These are phyloP conservation scores for Fusarium anguioides DNA, from an alignment of 2,329 filamentous ascomycete species.

Conservation along the genomic window DNA sequence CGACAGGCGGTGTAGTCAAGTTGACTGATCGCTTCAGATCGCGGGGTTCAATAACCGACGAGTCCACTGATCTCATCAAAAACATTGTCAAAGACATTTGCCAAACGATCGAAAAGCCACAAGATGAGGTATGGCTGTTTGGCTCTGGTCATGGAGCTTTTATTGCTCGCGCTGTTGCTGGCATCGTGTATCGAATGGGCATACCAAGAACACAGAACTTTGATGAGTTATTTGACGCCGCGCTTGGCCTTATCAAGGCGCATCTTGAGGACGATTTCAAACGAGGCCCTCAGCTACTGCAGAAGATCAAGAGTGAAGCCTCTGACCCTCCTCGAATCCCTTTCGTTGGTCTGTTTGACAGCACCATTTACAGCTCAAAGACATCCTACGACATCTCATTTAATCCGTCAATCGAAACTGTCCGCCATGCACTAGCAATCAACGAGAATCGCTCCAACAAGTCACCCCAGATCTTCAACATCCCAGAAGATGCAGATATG, in stretches of 20 bases:
- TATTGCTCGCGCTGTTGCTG: conserved; percentile 39
- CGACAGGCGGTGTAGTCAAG: conserved; percentile 12
- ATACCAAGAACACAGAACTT: conserved; percentile 20
- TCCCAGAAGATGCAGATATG: conserved; percentile 20
- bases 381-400: conserved; percentile 35
- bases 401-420: conserved; percentile 24
- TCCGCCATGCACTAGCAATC: conserved; percentile 40
- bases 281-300: conserved; percentile 21
- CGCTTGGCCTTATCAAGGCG: conserved; percentile 37
- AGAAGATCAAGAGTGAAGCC: conserved; percentile 23
- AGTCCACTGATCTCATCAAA: conserved; percentile 33
- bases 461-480: conserved; percentile 2
- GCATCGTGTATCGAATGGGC: conserved; percentile 38
- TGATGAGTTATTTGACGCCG: conserved; percentile 35
- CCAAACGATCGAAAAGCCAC: conserved; percentile 17
- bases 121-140: conserved; percentile 44
- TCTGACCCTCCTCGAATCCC: conserved; percentile 31
- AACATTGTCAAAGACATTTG: conserved; percentile 37
- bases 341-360: conserved; percentile 42
- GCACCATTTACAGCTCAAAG: conserved; percentile 13
- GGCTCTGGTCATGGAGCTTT: conserved; percentile 42
- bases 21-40: conserved; percentile 30
- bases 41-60: conserved; percentile 19
- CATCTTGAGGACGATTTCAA: conserved; percentile 38
- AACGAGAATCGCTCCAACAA: conserved; percentile 35